Evolutionary conservation across 495 filamentous ascomycete species (phyloP).

Genomic region (Aspergillus haitiensis): DNA sequence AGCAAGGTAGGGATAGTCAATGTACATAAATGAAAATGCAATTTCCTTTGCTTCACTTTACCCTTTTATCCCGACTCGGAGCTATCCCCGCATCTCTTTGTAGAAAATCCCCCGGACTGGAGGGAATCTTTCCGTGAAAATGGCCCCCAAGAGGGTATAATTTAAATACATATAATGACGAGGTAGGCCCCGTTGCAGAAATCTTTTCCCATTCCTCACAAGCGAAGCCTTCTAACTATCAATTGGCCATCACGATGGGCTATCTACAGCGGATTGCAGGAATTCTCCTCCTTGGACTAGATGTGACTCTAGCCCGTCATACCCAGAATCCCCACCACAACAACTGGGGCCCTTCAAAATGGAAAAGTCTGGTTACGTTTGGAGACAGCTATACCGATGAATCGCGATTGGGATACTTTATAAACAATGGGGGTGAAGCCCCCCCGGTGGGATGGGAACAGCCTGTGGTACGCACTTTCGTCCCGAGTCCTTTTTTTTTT

Average conservation of each 20-base stretch:
- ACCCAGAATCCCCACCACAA: neutral
- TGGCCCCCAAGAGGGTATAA: neutral
- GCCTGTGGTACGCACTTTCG: slow-evolving; percentile 35
- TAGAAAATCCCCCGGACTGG: neutral
- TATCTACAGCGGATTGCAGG: neutral
- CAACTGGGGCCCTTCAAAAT: slow-evolving; percentile 39
- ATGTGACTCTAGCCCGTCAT: neutral
- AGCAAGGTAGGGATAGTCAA: neutral
- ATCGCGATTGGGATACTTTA: slow-evolving; percentile 60
- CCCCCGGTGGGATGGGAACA: slow-evolving; percentile 60
- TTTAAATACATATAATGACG: neutral
- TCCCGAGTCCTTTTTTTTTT: neutral
- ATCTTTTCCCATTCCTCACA: neutral
- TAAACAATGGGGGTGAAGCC: slow-evolving; percentile 52
- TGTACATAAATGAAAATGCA: neutral
- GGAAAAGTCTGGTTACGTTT: slow-evolving; percentile 58
- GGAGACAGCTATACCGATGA: slow-evolving; percentile 80
- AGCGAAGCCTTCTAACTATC: neutral
- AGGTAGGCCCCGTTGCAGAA: neutral
- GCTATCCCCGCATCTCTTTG: slow-evolving; percentile 6
- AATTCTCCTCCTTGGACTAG: neutral
- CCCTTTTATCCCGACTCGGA: slow-evolving; percentile 2
- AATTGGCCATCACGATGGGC: neutral
- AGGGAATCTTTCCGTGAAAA: neutral
- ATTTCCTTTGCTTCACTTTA: neutral